Evolutionary conservation across 768 basidiomycete genomes (phyloP).

Genomic region (Amanita thiersii): DNA sequence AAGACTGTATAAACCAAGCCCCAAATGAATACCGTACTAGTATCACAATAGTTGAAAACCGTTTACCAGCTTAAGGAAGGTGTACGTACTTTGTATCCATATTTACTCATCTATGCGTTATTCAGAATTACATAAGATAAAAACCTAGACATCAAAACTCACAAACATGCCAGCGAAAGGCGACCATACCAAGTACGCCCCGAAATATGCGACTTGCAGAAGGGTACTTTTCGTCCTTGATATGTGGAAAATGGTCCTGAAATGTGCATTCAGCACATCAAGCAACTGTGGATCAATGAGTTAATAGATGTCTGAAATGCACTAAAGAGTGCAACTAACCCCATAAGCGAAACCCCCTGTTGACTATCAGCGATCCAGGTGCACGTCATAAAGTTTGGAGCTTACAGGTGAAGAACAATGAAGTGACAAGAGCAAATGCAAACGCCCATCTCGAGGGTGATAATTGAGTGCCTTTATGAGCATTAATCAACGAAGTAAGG

Average conservation of each 20-base stretch:
- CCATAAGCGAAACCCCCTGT: conserved; percentile 65
- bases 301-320: conserved; percentile 12
- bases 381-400: conserved; percentile 4
- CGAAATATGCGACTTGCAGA: conserved; percentile 69
- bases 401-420: conserved; percentile 69
- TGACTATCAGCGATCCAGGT: background rate
- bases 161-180: conserved; percentile 53
- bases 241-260: conserved; percentile 63
- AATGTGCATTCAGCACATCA: conserved; percentile 65
- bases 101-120: conserved; percentile 41
- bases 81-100: conserved; percentile 52
- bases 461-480: conserved; percentile 30
- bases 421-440: conserved; percentile 63
- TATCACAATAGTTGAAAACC: background rate
- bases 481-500: background rate
- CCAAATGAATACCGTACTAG: conserved; percentile 51
- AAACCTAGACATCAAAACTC: conserved; percentile 17
- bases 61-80: background rate
- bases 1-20: conserved; percentile 49
- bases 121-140: conserved; percentile 2
- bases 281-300: conserved; percentile 40
- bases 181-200: conserved; percentile 55
- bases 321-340: conserved; percentile 24
- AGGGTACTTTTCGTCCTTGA: conserved; percentile 64
- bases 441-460: conserved; percentile 39